A percentile compares a stretch with the other conserved stretches of the same genome.
Evolutionary conservation across 441 rosid genomes (phyloP).

Genomic region (Sinapis alba): DNA sequence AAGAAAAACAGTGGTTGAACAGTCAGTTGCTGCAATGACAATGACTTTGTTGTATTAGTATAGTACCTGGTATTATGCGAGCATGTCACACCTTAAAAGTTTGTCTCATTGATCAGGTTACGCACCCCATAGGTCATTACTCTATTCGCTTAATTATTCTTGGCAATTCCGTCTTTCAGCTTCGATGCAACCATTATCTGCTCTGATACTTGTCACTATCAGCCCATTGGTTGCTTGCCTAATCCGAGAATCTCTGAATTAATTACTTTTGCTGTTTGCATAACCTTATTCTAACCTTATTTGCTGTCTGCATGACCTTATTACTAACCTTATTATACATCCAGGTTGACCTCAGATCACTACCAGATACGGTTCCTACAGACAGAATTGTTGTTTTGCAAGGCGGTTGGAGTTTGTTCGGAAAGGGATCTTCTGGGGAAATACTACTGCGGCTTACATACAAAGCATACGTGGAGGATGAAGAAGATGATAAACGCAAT

Average conservation of each 20-base stretch:
- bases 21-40: neutral
- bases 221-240: too few relatives aligned
- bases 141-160: slow-evolving; percentile 8
- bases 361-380: slow-evolving; percentile 92
- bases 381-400: slow-evolving; percentile 68
- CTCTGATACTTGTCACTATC: too few relatives aligned
- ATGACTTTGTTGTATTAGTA: neutral
- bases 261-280: too few relatives aligned
- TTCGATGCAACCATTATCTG: neutral
- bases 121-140: neutral
- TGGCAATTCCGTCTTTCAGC: neutral
- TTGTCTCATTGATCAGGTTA: neutral
- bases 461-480: slow-evolving; percentile 96
- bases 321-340: too few relatives aligned
- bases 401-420: slow-evolving; percentile 79
- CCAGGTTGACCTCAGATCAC: slow-evolving; percentile 41
- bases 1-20: neutral
- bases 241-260: too few relatives aligned
- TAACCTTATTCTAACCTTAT: too few relatives aligned
- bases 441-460: slow-evolving; percentile 84
- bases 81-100: neutral
- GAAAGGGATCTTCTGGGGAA: slow-evolving; percentile 80
- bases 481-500: slow-evolving; percentile 72
- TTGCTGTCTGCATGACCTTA: too few relatives aligned
- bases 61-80: neutral